A percentile compares a stretch with the other conserved stretches of the same genome.
Evolutionary conservation across 176 grass and related monocot species (phyloP).

Genomic region (Juncus effusus): DNA sequence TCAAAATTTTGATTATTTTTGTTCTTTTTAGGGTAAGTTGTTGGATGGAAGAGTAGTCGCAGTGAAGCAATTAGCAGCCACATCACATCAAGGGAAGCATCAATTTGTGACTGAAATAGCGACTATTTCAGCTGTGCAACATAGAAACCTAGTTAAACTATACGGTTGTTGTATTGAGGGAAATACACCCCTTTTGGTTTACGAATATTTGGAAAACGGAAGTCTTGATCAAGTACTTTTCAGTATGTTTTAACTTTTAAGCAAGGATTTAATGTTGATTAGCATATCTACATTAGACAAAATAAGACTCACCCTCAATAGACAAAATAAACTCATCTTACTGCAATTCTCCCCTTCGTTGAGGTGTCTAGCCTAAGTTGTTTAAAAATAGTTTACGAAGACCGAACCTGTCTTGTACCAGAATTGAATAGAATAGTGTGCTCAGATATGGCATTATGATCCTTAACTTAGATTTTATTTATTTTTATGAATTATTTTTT

Average conservation of each 20-base stretch:
- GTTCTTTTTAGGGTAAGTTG: slow-evolving; percentile 43
- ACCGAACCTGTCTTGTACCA: no score
- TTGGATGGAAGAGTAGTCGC: slow-evolving; percentile 57
- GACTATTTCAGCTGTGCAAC: slow-evolving; percentile 58
- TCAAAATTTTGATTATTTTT: not conserved
- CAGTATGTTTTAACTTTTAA: slow-evolving; percentile 38
- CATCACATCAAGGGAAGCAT: slow-evolving; percentile 53
- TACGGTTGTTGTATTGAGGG: slow-evolving; percentile 69
- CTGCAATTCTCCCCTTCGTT: no score
- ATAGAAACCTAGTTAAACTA: slow-evolving; percentile 60
- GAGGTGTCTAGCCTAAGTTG: no score
- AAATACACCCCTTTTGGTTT: slow-evolving; percentile 48
- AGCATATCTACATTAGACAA: not conserved
- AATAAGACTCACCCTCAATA: no score
- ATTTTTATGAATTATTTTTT: not conserved
- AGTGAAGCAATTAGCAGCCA: slow-evolving; percentile 55
- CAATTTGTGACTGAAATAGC: slow-evolving; percentile 68
- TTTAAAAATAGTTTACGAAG: no score
- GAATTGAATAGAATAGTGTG: no score
- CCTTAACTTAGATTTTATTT: not conserved
- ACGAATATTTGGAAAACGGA: slow-evolving; percentile 74
- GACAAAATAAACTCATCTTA: no score
- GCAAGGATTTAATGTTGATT: not conserved
- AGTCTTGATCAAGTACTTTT: slow-evolving; percentile 70
- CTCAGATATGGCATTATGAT: not conserved